Evolutionary conservation across 495 filamentous ascomycete genomes (phyloP).

Genomic region (Aspergillus baeticus): DNA sequence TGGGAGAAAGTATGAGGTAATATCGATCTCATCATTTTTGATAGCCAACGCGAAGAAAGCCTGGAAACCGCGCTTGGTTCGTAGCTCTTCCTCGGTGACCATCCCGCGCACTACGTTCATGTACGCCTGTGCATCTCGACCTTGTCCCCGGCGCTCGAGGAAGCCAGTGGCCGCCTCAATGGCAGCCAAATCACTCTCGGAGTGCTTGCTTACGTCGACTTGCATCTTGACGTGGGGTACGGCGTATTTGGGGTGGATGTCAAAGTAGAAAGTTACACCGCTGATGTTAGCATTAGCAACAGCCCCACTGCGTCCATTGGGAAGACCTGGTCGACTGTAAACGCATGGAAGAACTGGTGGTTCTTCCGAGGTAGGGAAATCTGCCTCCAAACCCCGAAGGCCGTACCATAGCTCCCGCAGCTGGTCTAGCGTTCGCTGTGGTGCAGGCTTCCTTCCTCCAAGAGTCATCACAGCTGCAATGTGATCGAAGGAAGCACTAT

Average conservation of each 20-base stretch:
- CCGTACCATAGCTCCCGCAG: constrained; percentile 11
- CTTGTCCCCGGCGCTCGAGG: constrained; percentile 8
- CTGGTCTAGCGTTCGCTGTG: background rate
- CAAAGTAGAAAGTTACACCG: constrained; percentile 9
- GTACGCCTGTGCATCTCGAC: background rate
- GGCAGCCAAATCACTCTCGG: constrained; percentile 8
- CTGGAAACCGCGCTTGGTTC: background rate
- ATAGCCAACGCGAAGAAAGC: constrained; percentile 7
- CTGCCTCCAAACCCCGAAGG: background rate
- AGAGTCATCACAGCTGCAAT: constrained; percentile 10
- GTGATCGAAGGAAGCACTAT: constrained; percentile 8
- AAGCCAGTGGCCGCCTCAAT: constrained; percentile 1
- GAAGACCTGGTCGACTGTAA: background rate
- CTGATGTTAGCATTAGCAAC: too few relatives aligned
- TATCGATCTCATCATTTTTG: constrained; percentile 11
- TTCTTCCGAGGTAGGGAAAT: constrained; percentile 8
- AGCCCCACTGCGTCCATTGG: too few relatives aligned
- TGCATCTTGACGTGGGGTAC: constrained; percentile 4
- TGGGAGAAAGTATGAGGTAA: constrained; percentile 10
- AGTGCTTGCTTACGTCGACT: constrained; percentile 5
- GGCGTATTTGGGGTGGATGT: constrained; percentile 4
- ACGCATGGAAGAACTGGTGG: background rate
- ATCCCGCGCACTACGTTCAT: constrained; percentile 5
- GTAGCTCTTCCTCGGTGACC: constrained; percentile 4
- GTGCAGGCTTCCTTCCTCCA: background rate